Conservation (phyloP, 805 yeast species). For the Barnettozyma californica region DNA sequence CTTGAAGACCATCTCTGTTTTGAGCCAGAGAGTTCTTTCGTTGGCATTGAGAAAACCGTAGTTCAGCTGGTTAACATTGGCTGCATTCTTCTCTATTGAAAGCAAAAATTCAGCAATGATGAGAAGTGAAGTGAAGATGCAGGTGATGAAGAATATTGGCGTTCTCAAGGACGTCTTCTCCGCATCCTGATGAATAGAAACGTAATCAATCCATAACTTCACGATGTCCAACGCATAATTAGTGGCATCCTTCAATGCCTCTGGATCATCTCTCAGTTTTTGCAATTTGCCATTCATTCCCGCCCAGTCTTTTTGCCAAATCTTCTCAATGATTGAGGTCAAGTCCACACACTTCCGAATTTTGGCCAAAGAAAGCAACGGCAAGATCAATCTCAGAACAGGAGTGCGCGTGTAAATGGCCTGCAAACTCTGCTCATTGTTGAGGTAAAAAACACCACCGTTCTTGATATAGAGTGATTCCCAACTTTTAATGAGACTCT, state of each 20-base stretch:
- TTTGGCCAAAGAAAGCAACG: conserved; percentile 61
- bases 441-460: conserved; percentile 57
- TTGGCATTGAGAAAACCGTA: conserved; percentile 31
- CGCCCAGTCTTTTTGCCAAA: conserved; percentile 64
- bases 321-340: conserved; percentile 54
- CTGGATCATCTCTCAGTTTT: conserved; percentile 46
- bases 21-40: conserved; percentile 61
- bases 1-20: conserved; percentile 53
- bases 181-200: conserved; percentile 59
- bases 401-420: conserved; percentile 45
- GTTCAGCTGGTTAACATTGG: conserved; percentile 16
- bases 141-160: conserved; percentile 70
- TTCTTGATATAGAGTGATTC: conserved; percentile 55
- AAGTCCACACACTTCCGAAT: conserved; percentile 58
- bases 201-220: conserved; percentile 66
- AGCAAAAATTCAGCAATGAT: conserved; percentile 59
- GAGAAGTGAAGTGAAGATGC: conserved; percentile 58
- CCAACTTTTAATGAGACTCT: conserved; percentile 58
- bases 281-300: conserved; percentile 53
- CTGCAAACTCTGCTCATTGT: conserved; percentile 40
- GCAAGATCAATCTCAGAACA: conserved; percentile 58
- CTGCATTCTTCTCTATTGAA: conserved; percentile 50
- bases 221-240: conserved; percentile 53
- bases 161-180: conserved; percentile 65
- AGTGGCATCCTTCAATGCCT: conserved; percentile 60